Evolutionary conservation across 768 basidiomycete genomes (phyloP), one percentile per base, ranked within the genome.

Genomic region (Termitomyces sp.): DNA sequence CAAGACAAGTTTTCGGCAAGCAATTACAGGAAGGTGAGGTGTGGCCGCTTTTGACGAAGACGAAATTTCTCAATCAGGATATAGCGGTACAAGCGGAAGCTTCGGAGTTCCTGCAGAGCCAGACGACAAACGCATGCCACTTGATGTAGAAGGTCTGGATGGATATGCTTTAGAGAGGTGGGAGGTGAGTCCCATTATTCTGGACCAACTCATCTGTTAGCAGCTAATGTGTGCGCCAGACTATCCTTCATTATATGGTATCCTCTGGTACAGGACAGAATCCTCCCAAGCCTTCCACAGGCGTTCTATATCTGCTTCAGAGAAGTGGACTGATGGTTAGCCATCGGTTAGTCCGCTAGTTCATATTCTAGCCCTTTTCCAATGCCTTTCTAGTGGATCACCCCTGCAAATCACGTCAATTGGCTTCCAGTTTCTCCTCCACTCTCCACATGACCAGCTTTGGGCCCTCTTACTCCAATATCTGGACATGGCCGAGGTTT

Each of bases 191-290:
- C 46, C 43, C 41, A 41, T 32, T 22, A 9, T 28, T 54, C 22
- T 24, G 24, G 15, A 53, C 24, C 21, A 51, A 22, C 19, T 48
- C 14, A 22, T 21, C 41, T 34, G 50, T 34, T 45, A 41, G 47
- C 40, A n/a, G n/a, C 28, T 57, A 50, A 59, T 41, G 45, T 26
- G 40, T 22, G 42, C 35, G 28, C 30, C 58, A 98, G 94, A 94
- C 93, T 0, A 96, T 98, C 63, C 78, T 98, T 43, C 93, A 98
- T 70, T 98, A 91, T 66, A 97, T 99, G 94, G 97, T 99, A 3
- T 94, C 92, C 9, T 96, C 90, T 32, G 90, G 85, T 12, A 84
- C 82, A 28, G 90, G 84, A n/a, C 83, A 89, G 66, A 74, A 80
- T 37, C 82, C 88, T 24, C 73, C 84, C 8, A 83, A 81, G 66